Conservation (phyloP, 169 alveolate genomes). For the Theileria luwenshuni region DNA sequence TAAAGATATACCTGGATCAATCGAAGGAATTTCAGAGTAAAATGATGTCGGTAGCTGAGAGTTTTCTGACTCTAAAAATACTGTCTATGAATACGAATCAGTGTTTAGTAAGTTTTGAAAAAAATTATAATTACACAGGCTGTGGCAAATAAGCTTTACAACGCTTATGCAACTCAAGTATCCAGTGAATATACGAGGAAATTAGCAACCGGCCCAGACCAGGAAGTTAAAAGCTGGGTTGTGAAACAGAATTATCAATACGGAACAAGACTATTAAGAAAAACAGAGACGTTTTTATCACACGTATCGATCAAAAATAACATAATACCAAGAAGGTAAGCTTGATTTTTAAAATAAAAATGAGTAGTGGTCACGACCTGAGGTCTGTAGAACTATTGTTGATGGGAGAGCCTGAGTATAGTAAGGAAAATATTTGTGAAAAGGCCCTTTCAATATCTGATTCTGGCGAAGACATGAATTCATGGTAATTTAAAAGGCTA, state of each 20-base stretch:
- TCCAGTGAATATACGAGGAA: slow-evolving; percentile 34
- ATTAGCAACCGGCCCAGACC: slow-evolving; percentile 16
- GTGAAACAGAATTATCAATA: slow-evolving; percentile 12
- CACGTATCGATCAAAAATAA: slow-evolving; percentile 47
- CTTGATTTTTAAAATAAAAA: neutral
- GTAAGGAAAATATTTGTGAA: slow-evolving; percentile 38
- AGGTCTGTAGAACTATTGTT: slow-evolving; percentile 54
- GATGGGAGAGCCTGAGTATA: slow-evolving; percentile 28
- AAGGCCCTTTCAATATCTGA: slow-evolving; percentile 8
- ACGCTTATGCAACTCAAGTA: slow-evolving; percentile 62
- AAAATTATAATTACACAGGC: slow-evolving; percentile 3
- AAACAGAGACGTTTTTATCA: slow-evolving; percentile 48
- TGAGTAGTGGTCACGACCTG: slow-evolving; percentile 57
- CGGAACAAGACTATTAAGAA: slow-evolving; percentile 24
- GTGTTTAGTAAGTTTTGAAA: slow-evolving; percentile 25
- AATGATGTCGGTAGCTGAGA: slow-evolving; percentile 32
- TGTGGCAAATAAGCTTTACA: slow-evolving; percentile 56
- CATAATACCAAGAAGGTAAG: slow-evolving; percentile 52
- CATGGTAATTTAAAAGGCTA: slow-evolving; percentile 29
- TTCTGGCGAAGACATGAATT: slow-evolving; percentile 13
- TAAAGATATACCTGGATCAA: slow-evolving; percentile 19
- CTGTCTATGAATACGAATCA: slow-evolving; percentile 43
- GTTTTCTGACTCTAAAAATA: slow-evolving; percentile 35
- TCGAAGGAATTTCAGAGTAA: slow-evolving; percentile 33
- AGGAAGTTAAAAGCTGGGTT: neutral